phyloP scores from a whole-genome alignment of 176 grass and related monocot species.

The Hordeum vulgare region DNA sequence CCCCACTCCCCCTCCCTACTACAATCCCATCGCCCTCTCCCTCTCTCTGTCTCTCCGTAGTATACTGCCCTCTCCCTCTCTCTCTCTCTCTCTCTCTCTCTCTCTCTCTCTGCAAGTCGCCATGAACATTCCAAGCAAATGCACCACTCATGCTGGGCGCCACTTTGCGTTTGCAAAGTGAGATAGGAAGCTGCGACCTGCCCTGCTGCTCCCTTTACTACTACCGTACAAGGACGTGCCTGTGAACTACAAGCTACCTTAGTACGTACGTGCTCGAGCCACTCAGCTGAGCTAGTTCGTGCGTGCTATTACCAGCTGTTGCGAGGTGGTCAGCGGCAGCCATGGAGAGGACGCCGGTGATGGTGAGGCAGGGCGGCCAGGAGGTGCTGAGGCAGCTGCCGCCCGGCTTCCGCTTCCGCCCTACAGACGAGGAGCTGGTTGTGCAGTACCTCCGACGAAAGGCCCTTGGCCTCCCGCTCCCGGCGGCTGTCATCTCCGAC shows the following conservation, averaged over 20 bases:
- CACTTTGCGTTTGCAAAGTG: slow-evolving; percentile 11
- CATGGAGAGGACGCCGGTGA: slow-evolving; percentile 45
- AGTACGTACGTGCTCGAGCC: background rate
- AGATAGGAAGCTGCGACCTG: slow-evolving; percentile 9
- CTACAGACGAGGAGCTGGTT: slow-evolving; percentile 86
- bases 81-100: background rate
- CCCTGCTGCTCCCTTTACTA: background rate
- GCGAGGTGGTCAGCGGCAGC: background rate
- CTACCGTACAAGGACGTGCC: background rate
- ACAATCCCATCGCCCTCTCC: background rate
- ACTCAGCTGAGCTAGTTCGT: background rate
- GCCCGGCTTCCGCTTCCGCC: slow-evolving; percentile 80
- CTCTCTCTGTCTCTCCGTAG: background rate
- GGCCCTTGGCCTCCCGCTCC: slow-evolving; percentile 50
- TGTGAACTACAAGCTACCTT: background rate
- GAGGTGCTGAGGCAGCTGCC: slow-evolving; percentile 47
- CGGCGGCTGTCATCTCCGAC: slow-evolving; percentile 67
- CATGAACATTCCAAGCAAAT: slow-evolving; percentile 40
- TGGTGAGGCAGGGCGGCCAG: slow-evolving; percentile 30
- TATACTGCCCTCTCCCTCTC: background rate
- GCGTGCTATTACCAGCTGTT: background rate
- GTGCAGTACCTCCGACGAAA: slow-evolving; percentile 87
- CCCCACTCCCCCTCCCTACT: background rate
- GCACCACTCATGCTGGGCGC: slow-evolving; percentile 10
- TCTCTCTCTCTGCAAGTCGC: background rate